phyloP scores from a whole-genome alignment of 768 basidiomycete genomes.

The Trametes cingulata region DNA sequence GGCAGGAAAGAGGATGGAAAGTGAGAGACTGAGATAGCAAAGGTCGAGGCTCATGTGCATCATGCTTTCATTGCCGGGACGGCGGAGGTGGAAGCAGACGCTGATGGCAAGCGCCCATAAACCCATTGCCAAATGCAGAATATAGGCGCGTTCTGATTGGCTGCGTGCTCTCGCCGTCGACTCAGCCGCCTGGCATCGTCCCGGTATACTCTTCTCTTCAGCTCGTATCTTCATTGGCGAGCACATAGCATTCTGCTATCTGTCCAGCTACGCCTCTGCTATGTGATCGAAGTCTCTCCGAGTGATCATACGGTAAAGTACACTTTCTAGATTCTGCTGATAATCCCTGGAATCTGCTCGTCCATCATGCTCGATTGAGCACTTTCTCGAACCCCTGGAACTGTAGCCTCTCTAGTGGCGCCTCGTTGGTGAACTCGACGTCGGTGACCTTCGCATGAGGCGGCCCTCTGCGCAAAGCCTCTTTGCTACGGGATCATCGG shows the following conservation, averaged over 20 bases:
- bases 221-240: too few relatives aligned
- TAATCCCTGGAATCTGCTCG: too few relatives aligned
- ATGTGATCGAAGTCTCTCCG: too few relatives aligned
- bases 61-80: background rate
- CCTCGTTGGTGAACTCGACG: constrained; percentile 23
- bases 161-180: too few relatives aligned
- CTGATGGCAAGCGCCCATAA: background rate
- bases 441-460: constrained; percentile 14
- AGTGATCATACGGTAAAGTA: too few relatives aligned
- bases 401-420: constrained; percentile 9
- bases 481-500: constrained; percentile 10
- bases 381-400: constrained; percentile 18
- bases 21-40: background rate
- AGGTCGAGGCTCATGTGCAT: background rate
- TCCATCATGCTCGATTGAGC: constrained; percentile 1
- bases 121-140: background rate
- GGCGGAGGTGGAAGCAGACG: background rate
- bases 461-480: constrained; percentile 19
- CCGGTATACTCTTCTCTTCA: too few relatives aligned
- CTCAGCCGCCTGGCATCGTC: too few relatives aligned
- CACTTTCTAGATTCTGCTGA: background rate
- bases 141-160: constrained; percentile 3
- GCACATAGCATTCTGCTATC: too few relatives aligned
- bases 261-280: too few relatives aligned
- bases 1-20: too few relatives aligned